Percentiles rank a stretch among this genome's conserved stretches.
Evolutionary conservation across 1,139 yeast genomes (phyloP).

Genomic region (Eremothecium cymbalariae): DNA sequence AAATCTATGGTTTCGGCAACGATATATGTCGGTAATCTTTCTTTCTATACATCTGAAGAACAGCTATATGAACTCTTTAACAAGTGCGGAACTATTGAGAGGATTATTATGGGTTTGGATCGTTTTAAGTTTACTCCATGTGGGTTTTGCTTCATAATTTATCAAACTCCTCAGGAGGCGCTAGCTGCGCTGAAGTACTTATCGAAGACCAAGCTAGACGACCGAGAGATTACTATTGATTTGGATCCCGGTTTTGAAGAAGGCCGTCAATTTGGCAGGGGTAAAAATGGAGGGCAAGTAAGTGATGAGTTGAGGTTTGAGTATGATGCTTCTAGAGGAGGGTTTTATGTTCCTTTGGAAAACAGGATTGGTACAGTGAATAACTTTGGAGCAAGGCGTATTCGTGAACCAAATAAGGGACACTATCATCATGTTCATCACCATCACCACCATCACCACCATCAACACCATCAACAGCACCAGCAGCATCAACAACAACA

Average conservation of each 20-base stretch:
- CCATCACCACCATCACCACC: conserved; percentile 4
- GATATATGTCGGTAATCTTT: conserved; percentile 77
- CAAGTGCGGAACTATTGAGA: conserved; percentile 66
- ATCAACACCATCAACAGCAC: background rate
- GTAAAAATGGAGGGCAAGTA: conserved; percentile 81
- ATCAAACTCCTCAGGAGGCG: conserved; percentile 58
- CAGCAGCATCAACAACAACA: no score
- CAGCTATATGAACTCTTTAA: conserved; percentile 80
- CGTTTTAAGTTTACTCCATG: conserved; percentile 85
- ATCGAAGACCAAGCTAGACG: conserved; percentile 74
- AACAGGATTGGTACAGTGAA: conserved; percentile 24
- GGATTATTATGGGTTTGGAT: conserved; percentile 90
- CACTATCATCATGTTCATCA: conserved; percentile 3
- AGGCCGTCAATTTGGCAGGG: conserved; percentile 93
- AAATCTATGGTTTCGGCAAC: conserved; percentile 61
- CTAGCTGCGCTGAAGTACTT: conserved; percentile 73
- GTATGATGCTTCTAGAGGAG: conserved; percentile 51
- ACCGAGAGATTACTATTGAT: conserved; percentile 70
- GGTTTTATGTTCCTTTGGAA: conserved; percentile 34
- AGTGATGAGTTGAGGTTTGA: conserved; percentile 50
- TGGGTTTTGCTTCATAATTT: conserved; percentile 89
- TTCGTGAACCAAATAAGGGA: conserved; percentile 13
- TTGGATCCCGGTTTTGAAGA: conserved; percentile 91
- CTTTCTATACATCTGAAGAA: conserved; percentile 88
- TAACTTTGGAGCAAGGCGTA: conserved; percentile 17